phyloP scores from a whole-genome alignment of 2,329 filamentous ascomycete species.

The Penicillium janthinellum region DNA sequence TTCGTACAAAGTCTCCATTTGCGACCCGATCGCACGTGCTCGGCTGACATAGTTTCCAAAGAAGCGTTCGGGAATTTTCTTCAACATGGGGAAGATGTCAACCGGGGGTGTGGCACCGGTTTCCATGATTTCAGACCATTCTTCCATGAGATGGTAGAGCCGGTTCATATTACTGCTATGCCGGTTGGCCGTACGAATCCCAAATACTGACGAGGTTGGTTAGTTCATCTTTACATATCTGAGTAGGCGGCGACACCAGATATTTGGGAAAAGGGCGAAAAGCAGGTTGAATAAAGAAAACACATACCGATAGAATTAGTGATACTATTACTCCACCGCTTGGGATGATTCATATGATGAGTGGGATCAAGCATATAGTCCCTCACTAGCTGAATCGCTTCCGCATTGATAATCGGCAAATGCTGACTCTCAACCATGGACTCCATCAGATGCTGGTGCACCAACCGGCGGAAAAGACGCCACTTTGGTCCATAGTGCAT shows the following conservation, averaged over 20 bases:
- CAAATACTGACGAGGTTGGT: not conserved
- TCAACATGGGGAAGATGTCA: slow-evolving; percentile 51
- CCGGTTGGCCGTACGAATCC: not conserved
- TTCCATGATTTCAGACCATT: slow-evolving; percentile 50
- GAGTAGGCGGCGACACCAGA: no score
- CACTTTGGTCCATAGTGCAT: not conserved
- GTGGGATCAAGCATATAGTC: not conserved
- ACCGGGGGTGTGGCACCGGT: slow-evolving; percentile 53
- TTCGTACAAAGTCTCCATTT: slow-evolving; percentile 48
- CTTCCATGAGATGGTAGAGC: slow-evolving; percentile 48
- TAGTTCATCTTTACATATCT: no score
- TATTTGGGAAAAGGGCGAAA: no score
- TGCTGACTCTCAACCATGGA: not conserved
- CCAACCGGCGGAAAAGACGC: not conserved
- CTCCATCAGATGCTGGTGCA: not conserved
- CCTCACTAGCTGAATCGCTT: not conserved
- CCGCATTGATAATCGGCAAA: not conserved
- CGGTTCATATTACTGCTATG: slow-evolving; percentile 36
- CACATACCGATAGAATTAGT: not conserved
- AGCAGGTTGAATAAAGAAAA: not conserved
- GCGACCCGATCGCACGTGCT: slow-evolving; percentile 39
- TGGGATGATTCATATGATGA: not conserved
- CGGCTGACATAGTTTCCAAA: slow-evolving; percentile 46
- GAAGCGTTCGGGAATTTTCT: slow-evolving; percentile 46
- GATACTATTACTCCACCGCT: not conserved